Percentiles rank a stretch among this genome's conserved stretches.
Evolutionary conservation across 345 rosid species (phyloP).

Genomic region (Rhodomyrtus tomentosa): DNA sequence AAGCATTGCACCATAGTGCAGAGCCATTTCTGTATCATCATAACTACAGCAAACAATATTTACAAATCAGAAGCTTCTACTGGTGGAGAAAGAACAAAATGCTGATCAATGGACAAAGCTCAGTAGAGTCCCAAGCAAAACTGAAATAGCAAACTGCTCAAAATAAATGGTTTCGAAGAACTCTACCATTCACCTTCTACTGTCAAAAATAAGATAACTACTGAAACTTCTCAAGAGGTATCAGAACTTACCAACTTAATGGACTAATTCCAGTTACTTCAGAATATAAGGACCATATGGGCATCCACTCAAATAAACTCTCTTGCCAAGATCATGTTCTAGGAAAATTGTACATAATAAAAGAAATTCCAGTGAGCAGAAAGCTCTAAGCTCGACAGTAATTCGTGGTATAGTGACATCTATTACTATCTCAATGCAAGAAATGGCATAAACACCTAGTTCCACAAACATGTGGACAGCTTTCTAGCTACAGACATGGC

Average conservation of each 20-base stretch:
- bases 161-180: neutral
- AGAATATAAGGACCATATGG: neutral
- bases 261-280: neutral
- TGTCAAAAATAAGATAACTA: neutral
- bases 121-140: neutral
- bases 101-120: neutral
- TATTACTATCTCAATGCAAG: neutral
- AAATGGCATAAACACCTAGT: neutral
- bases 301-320: neutral
- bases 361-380: neutral
- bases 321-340: neutral
- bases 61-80: neutral
- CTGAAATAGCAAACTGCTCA: neutral
- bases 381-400: neutral
- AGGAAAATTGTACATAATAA: neutral
- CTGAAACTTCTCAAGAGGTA: neutral
- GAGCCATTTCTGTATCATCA: slow-evolving; percentile 78
- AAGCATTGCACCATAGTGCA: slow-evolving; percentile 95
- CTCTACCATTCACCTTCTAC: neutral
- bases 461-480: neutral
- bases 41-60: slow-evolving; percentile 34
- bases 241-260: neutral
- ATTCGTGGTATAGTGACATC: neutral
- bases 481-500: neutral
- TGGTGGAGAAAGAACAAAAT: neutral